Evolutionary conservation across 1,284 basidiomycete species (phyloP).

Genomic region (Rhodofomes roseus): DNA sequence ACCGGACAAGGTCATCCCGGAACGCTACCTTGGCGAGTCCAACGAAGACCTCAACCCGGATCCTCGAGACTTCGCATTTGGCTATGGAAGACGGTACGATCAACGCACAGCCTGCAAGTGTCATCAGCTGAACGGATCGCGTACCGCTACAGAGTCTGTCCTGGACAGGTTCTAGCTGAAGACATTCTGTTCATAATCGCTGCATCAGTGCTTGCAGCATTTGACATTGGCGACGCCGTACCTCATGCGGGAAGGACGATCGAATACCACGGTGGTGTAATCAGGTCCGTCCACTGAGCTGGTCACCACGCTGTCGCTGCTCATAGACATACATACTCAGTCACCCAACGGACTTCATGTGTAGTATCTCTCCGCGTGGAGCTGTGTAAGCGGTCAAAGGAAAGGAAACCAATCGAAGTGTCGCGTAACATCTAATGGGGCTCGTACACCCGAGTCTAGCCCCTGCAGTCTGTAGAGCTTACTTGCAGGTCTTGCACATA

Average conservation of each 20-base stretch:
- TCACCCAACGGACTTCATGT: neutral
- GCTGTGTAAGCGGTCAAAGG: neutral
- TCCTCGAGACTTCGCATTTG: conserved; percentile 21
- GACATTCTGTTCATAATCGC: conserved; percentile 13
- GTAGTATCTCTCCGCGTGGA: neutral
- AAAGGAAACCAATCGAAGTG: no score
- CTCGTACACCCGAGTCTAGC: no score
- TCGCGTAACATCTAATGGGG: no score
- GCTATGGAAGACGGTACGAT: conserved; percentile 24
- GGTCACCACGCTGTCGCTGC: neutral
- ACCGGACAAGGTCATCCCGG: conserved; percentile 26
- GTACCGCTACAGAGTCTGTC: conserved; percentile 5
- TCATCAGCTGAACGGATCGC: neutral
- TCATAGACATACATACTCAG: neutral
- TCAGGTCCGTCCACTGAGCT: neutral
- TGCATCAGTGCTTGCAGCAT: conserved; percentile 11
- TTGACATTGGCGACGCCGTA: conserved; percentile 8
- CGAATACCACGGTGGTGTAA: neutral
- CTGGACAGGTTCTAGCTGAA: conserved; percentile 12
- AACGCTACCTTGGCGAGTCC: conserved; percentile 21
- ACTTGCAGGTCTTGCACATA: no score
- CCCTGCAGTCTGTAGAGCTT: no score
- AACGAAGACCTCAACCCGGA: conserved; percentile 18
- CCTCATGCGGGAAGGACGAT: neutral
- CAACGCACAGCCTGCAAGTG: neutral